Conservation (phyloP, 2,329 filamentous ascomycete genomes). For the Daldinia sp. region DNA sequence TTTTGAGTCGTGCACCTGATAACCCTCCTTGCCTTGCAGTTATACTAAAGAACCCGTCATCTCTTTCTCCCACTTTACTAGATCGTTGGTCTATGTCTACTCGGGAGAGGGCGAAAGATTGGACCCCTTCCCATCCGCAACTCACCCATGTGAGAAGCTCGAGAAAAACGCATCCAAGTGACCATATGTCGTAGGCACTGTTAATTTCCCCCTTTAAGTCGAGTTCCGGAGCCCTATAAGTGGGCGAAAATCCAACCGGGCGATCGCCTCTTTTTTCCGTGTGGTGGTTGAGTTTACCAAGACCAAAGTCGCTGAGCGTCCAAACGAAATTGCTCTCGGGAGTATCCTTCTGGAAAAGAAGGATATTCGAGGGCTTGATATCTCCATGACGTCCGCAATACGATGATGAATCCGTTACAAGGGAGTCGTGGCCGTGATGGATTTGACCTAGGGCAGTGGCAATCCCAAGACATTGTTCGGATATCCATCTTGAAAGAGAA, state of each 20-base stretch:
- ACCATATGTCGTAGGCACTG: constrained; percentile 27
- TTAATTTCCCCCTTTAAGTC: constrained; percentile 16
- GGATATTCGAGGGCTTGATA: constrained; percentile 28
- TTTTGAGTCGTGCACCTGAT: constrained; percentile 10
- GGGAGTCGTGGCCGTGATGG: constrained; percentile 9
- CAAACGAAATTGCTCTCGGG: background rate
- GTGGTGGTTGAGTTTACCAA: constrained; percentile 4
- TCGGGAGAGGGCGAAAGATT: constrained; percentile 25
- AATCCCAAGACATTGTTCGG: constrained; percentile 31
- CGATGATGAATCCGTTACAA: background rate
- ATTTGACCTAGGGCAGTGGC: constrained; percentile 19
- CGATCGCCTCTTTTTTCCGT: background rate
- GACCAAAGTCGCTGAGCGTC: constrained; percentile 22
- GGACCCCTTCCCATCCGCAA: constrained; percentile 28
- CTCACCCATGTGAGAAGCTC: constrained; percentile 26
- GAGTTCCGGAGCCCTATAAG: constrained; percentile 27
- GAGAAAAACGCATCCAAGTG: constrained; percentile 29
- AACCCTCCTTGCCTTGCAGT: background rate
- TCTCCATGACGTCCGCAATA: constrained; percentile 22
- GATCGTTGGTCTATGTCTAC: background rate
- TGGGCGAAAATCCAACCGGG: constrained; percentile 14
- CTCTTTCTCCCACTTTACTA: background rate
- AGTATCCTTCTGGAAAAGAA: constrained; percentile 7
- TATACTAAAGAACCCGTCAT: constrained; percentile 18
- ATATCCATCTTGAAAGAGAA: constrained; percentile 20